Conservation (phyloP, 805 yeast species). For the Nakazawaea laoshanensis region DNA sequence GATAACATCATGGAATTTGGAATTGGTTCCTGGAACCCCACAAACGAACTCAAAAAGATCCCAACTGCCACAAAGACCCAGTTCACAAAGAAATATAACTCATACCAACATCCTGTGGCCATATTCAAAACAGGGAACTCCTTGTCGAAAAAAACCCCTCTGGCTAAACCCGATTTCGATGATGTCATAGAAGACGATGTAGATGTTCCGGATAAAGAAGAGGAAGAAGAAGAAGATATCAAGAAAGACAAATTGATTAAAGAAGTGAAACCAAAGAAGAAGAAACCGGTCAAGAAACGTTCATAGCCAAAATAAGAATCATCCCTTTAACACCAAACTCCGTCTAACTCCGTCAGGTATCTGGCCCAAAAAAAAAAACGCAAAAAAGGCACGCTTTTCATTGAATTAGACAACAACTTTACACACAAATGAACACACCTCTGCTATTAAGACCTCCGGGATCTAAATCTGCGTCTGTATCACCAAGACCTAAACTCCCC, state of each 20-base stretch:
- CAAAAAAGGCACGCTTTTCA: conserved; percentile 15
- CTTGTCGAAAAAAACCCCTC: conserved; percentile 30
- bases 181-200: conserved; percentile 60
- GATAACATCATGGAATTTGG: conserved; percentile 79
- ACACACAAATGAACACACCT: conserved; percentile 19
- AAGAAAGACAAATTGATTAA: conserved; percentile 60
- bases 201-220: conserved; percentile 25
- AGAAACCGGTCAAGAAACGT: conserved; percentile 10
- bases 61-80: conserved; percentile 76
- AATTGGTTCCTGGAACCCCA: conserved; percentile 47
- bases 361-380: too few relatives aligned
- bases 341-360: not conserved
- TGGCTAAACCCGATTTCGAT: conserved; percentile 52
- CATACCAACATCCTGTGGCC: conserved; percentile 73
- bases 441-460: conserved; percentile 41
- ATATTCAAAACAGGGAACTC: conserved; percentile 68
- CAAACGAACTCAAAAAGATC: conserved; percentile 44
- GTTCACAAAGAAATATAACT: conserved; percentile 80
- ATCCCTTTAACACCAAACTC: not conserved
- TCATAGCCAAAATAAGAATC: conserved; percentile 9
- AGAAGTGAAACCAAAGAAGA: conserved; percentile 31
- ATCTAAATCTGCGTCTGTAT: conserved; percentile 19
- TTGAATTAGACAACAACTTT: too few relatives aligned
- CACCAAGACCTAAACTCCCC: conserved; percentile 19
- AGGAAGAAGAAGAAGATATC: conserved; percentile 38